Percentiles rank a stretch among this genome's conserved stretches.
Conservation (phyloP, 202 grass and related monocot species). For the Eragrostis tef region DNA sequence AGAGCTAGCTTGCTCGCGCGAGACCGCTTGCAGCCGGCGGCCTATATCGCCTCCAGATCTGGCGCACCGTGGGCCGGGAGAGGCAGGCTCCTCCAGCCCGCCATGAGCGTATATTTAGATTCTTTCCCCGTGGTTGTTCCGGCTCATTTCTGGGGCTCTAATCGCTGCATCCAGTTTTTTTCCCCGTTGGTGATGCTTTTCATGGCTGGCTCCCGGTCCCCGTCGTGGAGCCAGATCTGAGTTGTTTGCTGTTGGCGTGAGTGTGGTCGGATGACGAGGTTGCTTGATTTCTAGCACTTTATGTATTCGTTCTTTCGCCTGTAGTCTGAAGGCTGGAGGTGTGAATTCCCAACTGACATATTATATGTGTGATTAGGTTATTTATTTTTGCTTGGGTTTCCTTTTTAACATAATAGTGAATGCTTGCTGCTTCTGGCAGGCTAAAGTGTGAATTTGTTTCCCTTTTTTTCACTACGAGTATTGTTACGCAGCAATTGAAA, state of each 20-base stretch:
- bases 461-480: neutral
- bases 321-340: neutral
- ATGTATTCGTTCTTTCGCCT: neutral
- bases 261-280: neutral
- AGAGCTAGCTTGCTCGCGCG: neutral
- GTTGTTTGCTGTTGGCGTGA: neutral
- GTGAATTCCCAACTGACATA: neutral
- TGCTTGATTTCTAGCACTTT: neutral
- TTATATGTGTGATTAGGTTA: no score
- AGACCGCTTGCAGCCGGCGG: neutral
- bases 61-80: neutral
- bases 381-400: no score
- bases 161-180: no score
- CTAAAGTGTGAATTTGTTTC: neutral
- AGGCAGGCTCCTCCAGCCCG: neutral
- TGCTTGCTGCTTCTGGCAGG: neutral
- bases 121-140: neutral
- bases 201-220: neutral
- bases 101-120: neutral
- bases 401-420: no score
- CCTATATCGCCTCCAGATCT: neutral
- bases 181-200: neutral
- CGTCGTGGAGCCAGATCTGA: constrained; percentile 16
- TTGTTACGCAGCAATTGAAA: no score
- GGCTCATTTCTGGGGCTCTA: neutral